phyloP scores from a whole-genome alignment of 2,329 filamentous ascomycete species.

The Fusarium anguioides region DNA sequence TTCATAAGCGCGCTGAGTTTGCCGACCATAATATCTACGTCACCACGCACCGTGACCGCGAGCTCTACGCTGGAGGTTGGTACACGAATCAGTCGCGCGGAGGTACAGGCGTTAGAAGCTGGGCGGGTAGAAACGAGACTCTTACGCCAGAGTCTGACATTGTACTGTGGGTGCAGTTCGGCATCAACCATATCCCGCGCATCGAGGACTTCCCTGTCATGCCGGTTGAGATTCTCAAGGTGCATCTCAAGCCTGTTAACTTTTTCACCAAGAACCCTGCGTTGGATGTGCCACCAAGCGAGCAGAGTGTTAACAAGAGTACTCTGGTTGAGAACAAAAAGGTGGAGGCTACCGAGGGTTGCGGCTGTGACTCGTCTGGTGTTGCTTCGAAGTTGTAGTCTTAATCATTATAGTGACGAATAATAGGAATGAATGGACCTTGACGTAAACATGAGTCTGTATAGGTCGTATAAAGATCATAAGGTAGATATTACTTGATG shows the following conservation, averaged over 20 bases:
- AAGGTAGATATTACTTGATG: too few species aligned
- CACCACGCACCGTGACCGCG: constrained; percentile 61
- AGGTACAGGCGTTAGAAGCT: constrained; percentile 48
- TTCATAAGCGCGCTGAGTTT: constrained; percentile 57
- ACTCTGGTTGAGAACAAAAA: constrained; percentile 18
- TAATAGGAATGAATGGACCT: background rate
- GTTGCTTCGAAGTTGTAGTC: constrained; percentile 16
- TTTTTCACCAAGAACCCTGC: constrained; percentile 62
- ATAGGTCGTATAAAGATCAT: background rate
- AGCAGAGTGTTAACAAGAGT: constrained; percentile 34
- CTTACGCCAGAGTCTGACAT: constrained; percentile 79
- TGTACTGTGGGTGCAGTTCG: constrained; percentile 62
- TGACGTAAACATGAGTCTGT: too few species aligned
- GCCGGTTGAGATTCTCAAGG: constrained; percentile 37
- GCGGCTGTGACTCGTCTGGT: constrained; percentile 9
- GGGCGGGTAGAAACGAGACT: constrained; percentile 51
- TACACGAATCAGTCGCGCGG: constrained; percentile 62
- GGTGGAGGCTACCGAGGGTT: background rate
- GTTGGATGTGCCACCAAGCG: constrained; percentile 55
- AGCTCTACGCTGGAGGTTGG: constrained; percentile 63
- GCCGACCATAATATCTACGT: constrained; percentile 62
- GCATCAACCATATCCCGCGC: constrained; percentile 61
- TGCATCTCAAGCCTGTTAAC: constrained; percentile 53
- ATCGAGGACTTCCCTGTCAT: constrained; percentile 65
- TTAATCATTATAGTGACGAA: background rate